phyloP scores from a whole-genome alignment of 306 rosid genomes.

The Betula pendula region DNA sequence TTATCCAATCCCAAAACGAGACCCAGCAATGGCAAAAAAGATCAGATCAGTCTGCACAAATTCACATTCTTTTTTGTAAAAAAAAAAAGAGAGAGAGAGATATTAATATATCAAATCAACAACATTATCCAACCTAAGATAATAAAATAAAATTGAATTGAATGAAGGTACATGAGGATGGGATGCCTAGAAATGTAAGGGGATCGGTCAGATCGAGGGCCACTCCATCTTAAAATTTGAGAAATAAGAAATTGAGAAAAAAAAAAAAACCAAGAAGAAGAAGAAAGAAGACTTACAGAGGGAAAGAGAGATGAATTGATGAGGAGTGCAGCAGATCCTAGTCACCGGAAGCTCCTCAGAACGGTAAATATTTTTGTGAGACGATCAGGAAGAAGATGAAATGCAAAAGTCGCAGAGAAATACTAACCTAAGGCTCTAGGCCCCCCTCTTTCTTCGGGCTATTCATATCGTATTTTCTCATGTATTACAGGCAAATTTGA shows the following conservation, averaged over 20 bases:
- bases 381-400: background rate
- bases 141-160: background rate
- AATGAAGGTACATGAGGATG: background rate
- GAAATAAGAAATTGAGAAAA: background rate
- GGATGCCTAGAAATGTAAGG: background rate
- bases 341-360: background rate
- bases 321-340: background rate
- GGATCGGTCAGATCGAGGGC: slow-evolving; percentile 7
- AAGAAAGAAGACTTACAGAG: slow-evolving; percentile 1
- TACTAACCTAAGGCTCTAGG: background rate
- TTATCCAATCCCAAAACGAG: background rate
- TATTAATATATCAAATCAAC: background rate
- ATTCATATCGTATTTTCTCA: background rate
- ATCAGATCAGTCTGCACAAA: slow-evolving; percentile 6
- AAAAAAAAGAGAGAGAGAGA: background rate
- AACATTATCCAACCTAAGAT: background rate
- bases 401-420: background rate
- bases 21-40: slow-evolving; percentile 1
- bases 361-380: background rate
- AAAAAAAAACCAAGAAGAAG: background rate
- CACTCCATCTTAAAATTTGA: background rate
- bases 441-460: background rate
- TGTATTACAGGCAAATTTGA: slow-evolving; percentile 1
- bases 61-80: background rate
- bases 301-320: background rate